phyloP scores from a whole-genome alignment of 768 basidiomycete species.

The Psilocybe azurescens region DNA sequence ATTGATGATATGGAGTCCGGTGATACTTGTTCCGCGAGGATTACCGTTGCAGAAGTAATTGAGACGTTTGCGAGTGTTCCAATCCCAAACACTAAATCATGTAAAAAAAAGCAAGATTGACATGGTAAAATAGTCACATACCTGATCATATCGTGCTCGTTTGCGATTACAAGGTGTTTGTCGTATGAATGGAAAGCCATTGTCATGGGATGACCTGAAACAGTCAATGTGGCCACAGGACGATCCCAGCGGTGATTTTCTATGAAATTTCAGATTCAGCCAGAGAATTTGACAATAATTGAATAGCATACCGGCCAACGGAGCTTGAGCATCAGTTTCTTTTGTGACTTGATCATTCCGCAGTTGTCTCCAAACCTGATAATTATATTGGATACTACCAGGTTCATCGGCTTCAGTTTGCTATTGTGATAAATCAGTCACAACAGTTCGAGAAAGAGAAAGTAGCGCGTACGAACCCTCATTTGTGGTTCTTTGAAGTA shows the following conservation, averaged over 20 bases:
- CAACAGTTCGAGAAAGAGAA: neutral
- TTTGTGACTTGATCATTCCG: constrained; percentile 83
- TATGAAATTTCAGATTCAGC: constrained; percentile 27
- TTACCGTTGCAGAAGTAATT: constrained; percentile 92
- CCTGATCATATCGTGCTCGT: constrained; percentile 88
- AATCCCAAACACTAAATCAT: constrained; percentile 85
- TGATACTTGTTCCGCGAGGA: constrained; percentile 79
- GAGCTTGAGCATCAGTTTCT: constrained; percentile 72
- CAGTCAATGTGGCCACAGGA: constrained; percentile 68
- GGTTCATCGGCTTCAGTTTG: constrained; percentile 96
- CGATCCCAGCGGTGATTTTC: constrained; percentile 75
- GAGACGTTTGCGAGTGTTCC: constrained; percentile 80
- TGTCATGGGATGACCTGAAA: constrained; percentile 65
- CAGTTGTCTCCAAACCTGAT: constrained; percentile 93
- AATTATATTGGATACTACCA: constrained; percentile 91
- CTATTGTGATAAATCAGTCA: constrained; percentile 41
- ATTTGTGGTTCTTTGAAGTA: constrained; percentile 99
- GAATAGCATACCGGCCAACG: constrained; percentile 68
- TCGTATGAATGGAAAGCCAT: constrained; percentile 95
- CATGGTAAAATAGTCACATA: constrained; percentile 30
- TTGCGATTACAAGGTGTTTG: constrained; percentile 83
- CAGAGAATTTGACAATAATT: neutral
- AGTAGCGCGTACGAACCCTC: constrained; percentile 66
- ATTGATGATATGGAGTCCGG: constrained; percentile 91
- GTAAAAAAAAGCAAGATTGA: constrained; percentile 4